Base-by-base conservation (phyloP, 2,329 filamentous ascomycete genomes). In the Colletotrichum sp. region DNA sequence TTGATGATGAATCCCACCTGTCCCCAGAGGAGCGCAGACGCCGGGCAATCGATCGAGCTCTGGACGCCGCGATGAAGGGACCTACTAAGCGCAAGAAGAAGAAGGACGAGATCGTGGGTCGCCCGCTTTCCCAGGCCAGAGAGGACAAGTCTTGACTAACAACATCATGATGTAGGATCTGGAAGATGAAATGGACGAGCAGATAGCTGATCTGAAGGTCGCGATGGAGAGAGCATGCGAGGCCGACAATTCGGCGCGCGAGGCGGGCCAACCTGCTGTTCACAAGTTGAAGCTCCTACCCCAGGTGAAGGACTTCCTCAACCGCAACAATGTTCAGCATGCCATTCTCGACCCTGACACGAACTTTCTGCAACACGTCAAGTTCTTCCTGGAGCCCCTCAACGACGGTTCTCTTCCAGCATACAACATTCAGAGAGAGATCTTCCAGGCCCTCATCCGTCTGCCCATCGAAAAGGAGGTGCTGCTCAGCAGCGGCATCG, bases 391-490 rank as follows among this genome's bases (percentile, higher is more conserved):
- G 26, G 97, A 99, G 84, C 97, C 97, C 1, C 90, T 99, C 62
- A 96, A 96, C 80, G 96, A 99, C 82, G 97, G 96, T 73, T 96
- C 95, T 76, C 90, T 99, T 66, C 97, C 97, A 0, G 96, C 97
- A 34, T 99, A 98, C 87, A 97, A 97, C 83, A 99, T 99, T 79
- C 97, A 99, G 87, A 95, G 96, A 77, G 96, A 99, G 83, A 92
- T 99, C 59, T 97, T 99, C 84, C 91, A 92, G 30, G 94, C 95
- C 28, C 89, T 99, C 49, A 91, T 90, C 21, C 93, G 92, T 81
- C 90, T 99, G 7, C 96, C 95, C 8, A 95, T 99, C 79, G 95
- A 96, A 83, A 98, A 98, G 83, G 97, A 99, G 80, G 91, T 94
- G 3, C 90, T 99, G 16, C 90, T 98, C 26, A 96, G 96, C 79